Conservation (phyloP, 495 filamentous ascomycete species). For the Pseudoneurospora amorphoporcata region DNA sequence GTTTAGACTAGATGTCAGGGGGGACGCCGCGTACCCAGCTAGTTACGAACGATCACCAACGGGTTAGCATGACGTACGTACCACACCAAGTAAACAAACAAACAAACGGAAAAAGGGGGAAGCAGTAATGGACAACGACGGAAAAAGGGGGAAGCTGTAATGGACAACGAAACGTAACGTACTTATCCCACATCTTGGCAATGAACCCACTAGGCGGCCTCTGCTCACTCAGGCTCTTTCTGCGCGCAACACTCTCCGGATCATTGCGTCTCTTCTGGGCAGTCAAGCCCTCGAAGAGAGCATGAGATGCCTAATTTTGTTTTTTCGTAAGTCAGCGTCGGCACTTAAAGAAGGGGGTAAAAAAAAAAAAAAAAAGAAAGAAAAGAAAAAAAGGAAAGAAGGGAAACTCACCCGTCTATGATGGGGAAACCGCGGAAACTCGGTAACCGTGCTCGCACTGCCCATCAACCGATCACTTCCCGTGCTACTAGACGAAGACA, state of each 20-base stretch:
- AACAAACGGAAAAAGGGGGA: no score
- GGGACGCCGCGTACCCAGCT: neutral
- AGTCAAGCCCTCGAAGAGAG: slow-evolving; percentile 32
- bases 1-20: neutral
- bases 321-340: no score
- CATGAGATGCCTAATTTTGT: slow-evolving; percentile 22
- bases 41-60: neutral
- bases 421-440: neutral
- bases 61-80: neutral
- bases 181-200: slow-evolving; percentile 40
- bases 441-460: neutral
- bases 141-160: no score
- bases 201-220: slow-evolving; percentile 31
- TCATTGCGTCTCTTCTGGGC: slow-evolving; percentile 34
- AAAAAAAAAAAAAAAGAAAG: no score
- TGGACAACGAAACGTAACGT: neutral
- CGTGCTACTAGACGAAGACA: neutral
- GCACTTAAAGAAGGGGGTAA: no score
- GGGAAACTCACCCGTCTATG: neutral
- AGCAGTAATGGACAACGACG: no score
- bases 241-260: slow-evolving; percentile 26
- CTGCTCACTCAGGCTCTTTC: slow-evolving; percentile 37
- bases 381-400: neutral
- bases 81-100: no score
- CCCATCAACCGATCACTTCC: neutral